These are phyloP conservation scores for Candida orba DNA, from an alignment of 805 yeast genomes.

Conservation along the genomic window DNA sequence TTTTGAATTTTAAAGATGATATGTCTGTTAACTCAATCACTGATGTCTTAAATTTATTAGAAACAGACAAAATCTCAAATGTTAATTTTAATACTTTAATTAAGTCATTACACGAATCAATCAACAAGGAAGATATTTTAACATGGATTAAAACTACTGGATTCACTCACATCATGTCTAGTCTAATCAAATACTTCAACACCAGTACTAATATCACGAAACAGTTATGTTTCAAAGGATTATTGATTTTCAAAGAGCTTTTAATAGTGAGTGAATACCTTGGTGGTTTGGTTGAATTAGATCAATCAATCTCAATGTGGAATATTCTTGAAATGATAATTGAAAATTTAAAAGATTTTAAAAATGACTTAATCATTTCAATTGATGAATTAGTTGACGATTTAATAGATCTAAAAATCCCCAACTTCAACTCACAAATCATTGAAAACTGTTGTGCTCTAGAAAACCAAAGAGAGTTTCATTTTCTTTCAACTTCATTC, in stretches of 20 bases:
- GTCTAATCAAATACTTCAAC: conserved; percentile 17
- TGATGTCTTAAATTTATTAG: conserved; percentile 7
- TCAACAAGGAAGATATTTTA: conserved; percentile 7
- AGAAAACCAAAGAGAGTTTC: conserved; percentile 1
- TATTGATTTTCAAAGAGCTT: conserved; percentile 20
- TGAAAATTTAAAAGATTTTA: conserved; percentile 18
- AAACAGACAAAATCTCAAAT: conserved; percentile 10
- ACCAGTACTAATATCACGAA: conserved; percentile 18
- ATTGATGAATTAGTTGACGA: conserved; percentile 22
- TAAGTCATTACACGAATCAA: conserved; percentile 12
- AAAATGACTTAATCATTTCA: conserved; percentile 19
- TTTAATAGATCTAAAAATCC: conserved; percentile 8
- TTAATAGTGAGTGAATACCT: conserved; percentile 15
- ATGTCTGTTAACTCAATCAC: conserved; percentile 9
- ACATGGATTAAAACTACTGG: conserved; percentile 18
- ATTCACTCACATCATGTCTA: conserved; percentile 7
- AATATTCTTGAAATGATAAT: conserved; percentile 17
- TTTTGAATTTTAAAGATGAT: conserved; percentile 3
- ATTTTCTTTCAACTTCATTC: conserved; percentile 11
- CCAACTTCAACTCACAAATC: conserved; percentile 5
- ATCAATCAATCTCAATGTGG: conserved; percentile 14
- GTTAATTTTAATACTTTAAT: conserved; percentile 15
- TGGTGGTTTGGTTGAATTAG: conserved; percentile 4
- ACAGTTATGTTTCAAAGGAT: conserved; percentile 20
- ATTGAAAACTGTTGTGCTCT: conserved; percentile 12